These are phyloP conservation scores for Dactylellina drechsleri DNA, from an alignment of 2,329 filamentous ascomycete species.

Conservation along the genomic window DNA sequence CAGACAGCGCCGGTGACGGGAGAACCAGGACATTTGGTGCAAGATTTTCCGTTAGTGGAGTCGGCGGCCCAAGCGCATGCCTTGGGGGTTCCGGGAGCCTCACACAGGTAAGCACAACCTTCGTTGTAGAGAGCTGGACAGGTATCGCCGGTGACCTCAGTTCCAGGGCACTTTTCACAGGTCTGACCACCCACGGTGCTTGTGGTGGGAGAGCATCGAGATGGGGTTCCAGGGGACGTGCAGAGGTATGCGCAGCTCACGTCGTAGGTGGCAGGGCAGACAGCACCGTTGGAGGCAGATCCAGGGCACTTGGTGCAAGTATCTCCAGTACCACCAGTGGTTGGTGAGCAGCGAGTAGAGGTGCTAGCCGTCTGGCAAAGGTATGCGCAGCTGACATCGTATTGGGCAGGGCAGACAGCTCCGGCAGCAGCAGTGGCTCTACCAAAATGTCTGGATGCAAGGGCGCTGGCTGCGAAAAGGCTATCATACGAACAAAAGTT, in stretches of 20 bases:
- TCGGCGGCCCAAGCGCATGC: not conserved
- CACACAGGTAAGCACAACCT: conserved; percentile 13
- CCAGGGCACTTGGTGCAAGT: conserved; percentile 10
- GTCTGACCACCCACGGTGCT: not conserved
- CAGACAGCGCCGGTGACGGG: conserved; percentile 7
- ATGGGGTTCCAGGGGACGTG: not conserved
- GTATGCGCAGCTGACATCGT: conserved; percentile 15
- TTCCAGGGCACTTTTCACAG: conserved; percentile 15
- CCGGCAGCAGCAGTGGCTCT: not conserved
- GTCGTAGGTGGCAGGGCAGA: conserved; percentile 12
- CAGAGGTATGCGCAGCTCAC: conserved; percentile 24
- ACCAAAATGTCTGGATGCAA: conserved; percentile 2
- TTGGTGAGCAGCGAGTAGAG: not conserved
- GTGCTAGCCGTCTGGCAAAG: not conserved
- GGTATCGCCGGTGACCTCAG: conserved; percentile 14
- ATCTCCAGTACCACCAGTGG: not conserved
- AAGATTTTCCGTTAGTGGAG: not conserved
- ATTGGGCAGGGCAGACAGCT: conserved; percentile 4
- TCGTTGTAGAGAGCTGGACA: not conserved
- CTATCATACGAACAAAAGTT: not conserved
- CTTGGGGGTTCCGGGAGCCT: conserved; percentile 17
- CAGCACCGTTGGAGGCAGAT: not conserved
- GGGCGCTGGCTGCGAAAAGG: conserved; percentile 14
- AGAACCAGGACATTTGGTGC: conserved; percentile 10
- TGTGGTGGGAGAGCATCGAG: conserved; percentile 8